Base-by-base conservation (phyloP, 805 yeast genomes). In the Lachancea dasiensis region DNA sequence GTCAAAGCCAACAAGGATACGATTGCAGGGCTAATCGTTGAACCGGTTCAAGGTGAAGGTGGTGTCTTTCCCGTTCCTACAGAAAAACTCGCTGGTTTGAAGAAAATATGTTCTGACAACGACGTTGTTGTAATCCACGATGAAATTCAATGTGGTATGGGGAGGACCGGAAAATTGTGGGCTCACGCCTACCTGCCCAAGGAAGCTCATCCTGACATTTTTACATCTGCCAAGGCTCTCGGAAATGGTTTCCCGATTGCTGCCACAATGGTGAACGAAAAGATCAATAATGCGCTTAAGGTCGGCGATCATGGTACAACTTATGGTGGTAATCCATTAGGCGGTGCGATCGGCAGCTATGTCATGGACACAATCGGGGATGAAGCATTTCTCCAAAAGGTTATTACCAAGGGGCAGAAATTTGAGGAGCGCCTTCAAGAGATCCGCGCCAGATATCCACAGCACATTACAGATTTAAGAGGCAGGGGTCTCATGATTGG, bases 251-350 rank as follows among this genome's bases (percentile, higher is more conserved):
- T 76, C 69, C 98, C 98, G 22, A 81, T 92, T 49, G 95, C 94
- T 39, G 98, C 97, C 4, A 84, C 95, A 2, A 73, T 92, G 74
- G 78, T 90, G 41, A 76, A 85, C 38, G 92, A 86, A 47, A 71
- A 75, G 34, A 82, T 92, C 18, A 95, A 87, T 55, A 60, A 68
- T 8, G 75, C 69, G 2, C 66, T 92, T 49, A 70, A 77, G 41
- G 90, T 86, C 16, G 98, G 98, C 41, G 98, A 92, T 57, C 98
- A 90, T 58, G 98, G 98, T 40, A 90, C 97, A 3, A 90, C 98
- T 0, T 90, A 82, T 57, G 97, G 98, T 46, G 98, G 98, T 39
- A 92, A 92, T 61, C 97, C 97, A 39, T 67, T 92, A 46, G 97
- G 87, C 4, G 72, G 90, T 24, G 76, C 89, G 45, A 75, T 92